A percentile compares a stretch with the other conserved stretches of the same genome.
Evolutionary conservation across 108 stramenopile species (phyloP).

Genomic region (Pelagomonas calceolata): DNA sequence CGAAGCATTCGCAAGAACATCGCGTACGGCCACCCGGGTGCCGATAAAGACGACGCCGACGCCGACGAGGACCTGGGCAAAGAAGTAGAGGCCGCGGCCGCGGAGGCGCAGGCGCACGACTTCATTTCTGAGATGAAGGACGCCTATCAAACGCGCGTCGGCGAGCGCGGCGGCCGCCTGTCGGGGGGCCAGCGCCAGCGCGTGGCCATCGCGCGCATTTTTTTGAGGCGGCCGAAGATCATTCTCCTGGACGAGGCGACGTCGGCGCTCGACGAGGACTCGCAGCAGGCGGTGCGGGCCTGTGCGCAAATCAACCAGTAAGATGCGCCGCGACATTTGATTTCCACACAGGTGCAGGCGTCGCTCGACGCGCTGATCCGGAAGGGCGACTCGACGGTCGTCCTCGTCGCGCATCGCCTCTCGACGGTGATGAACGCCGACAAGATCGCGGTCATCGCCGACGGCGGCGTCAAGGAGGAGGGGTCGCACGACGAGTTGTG

Average conservation of each 20-base stretch:
- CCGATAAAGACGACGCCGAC: conserved; percentile 40
- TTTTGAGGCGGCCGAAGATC: conserved; percentile 50
- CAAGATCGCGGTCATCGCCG: conserved; percentile 48
- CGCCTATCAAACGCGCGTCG: conserved; percentile 54
- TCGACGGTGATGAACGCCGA: conserved; percentile 69
- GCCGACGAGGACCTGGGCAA: neutral
- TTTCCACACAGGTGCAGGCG: too few relatives aligned
- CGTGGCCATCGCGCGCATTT: conserved; percentile 67
- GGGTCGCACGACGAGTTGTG: conserved; percentile 55
- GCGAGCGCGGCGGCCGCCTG: conserved; percentile 55
- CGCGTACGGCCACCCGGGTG: conserved; percentile 52
- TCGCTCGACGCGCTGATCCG: neutral
- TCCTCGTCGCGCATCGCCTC: conserved; percentile 73
- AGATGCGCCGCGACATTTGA: too few relatives aligned
- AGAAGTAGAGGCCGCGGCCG: conserved; percentile 27
- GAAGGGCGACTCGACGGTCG: conserved; percentile 40
- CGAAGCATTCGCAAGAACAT: conserved; percentile 62
- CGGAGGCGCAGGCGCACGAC: conserved; percentile 54
- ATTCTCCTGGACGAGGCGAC: conserved; percentile 51
- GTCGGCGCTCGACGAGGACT: conserved; percentile 19
- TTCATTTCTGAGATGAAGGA: conserved; percentile 55
- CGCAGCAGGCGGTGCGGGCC: conserved; percentile 16
- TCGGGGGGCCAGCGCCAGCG: conserved; percentile 83
- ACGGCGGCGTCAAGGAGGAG: conserved; percentile 40
- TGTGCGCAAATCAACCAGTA: too few relatives aligned